Evolutionary conservation across 352 stramenopile genomes (phyloP), one percentile per base, ranked within the genome.

Genomic region (Pythium chondricola): DNA sequence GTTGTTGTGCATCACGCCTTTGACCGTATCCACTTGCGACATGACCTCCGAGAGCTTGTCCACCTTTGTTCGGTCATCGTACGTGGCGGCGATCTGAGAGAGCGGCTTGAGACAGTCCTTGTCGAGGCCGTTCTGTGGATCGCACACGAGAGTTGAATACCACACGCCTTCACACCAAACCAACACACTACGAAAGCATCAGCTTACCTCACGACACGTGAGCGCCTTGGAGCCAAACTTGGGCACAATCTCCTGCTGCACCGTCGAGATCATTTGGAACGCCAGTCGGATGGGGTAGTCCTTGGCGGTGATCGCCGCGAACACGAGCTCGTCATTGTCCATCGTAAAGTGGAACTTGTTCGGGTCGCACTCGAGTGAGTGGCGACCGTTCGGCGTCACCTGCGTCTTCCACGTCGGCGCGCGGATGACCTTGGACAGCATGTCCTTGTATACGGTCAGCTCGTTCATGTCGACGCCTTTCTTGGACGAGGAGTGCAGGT

Each of bases 261-360:
- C 62, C 3, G 71, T 56, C 16, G 72, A 63, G 55, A 91, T 90
- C 64, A 91, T 76, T 57, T 92, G 78, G 48, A 92, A 92, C 27
- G 81, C 79, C 24, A 92, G 49, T 11, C 81, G 75, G 40, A 92
- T 88, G 36, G 81, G 81, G 46, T 92, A 92, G 45, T 89, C 76
- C 48, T 88, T 85, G 52, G 70, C 61, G 5, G 77, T 90, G 57
- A 91, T 88, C 37, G 71, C 75, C 11, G 72, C 74, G 41, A 91
- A 90, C 56, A 91, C 79, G 31, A 91, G 72, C 58, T 93, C 77
- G 52, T 91, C 77, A 56, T 90, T 90, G 74, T 90, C 77, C 80
- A 93, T 90, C 13, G 75, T 91, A 54, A 91, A 91, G 58, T 93
- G 79, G 57, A 91, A 91, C 65, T 93, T 93, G 65, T 91, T 91